Conservation (phyloP, 1,284 basidiomycete species). For the Coniferiporia sulphurascens region DNA sequence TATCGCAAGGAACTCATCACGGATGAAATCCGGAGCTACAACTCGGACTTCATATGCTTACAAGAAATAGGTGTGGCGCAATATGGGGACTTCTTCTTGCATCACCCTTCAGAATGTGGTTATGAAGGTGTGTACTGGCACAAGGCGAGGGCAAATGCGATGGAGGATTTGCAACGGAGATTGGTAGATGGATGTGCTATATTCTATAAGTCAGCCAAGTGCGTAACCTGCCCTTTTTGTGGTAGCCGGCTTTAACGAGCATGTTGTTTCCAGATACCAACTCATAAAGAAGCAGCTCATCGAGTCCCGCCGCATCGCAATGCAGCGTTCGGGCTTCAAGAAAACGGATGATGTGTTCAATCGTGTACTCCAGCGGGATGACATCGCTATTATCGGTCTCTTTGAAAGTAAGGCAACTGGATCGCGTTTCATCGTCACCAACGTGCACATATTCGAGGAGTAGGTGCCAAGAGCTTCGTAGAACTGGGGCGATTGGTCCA, state of each 20-base stretch:
- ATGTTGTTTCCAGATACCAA: no score
- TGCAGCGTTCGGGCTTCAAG: slow-evolving; percentile 93
- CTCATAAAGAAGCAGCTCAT: no score
- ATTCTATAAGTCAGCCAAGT: no score
- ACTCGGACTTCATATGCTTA: slow-evolving; percentile 90
- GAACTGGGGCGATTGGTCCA: slow-evolving; percentile 91
- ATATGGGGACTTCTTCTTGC: no score
- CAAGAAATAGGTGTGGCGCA: slow-evolving; percentile 93
- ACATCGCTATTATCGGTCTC: slow-evolving; percentile 79
- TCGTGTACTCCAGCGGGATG: slow-evolving; percentile 92
- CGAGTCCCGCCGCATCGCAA: slow-evolving; percentile 85
- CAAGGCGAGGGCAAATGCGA: slow-evolving; percentile 90
- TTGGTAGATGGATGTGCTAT: no score
- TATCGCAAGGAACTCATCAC: slow-evolving; percentile 92
- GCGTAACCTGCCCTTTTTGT: no score
- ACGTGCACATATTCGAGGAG: slow-evolving; percentile 78
- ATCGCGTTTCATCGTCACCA: slow-evolving; percentile 84
- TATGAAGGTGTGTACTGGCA: slow-evolving; percentile 94
- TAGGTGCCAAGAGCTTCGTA: slow-evolving; percentile 61
- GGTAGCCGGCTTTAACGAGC: no score
- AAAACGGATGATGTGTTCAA: slow-evolving; percentile 99
- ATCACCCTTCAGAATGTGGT: slow-evolving; percentile 69
- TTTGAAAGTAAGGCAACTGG: slow-evolving; percentile 88
- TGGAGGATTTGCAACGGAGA: slow-evolving; percentile 83
- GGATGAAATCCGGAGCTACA: slow-evolving; percentile 79